These are phyloP conservation scores for Pseudohyphozyma bogoriensis DNA, from an alignment of 768 basidiomycete species.

Conservation along the genomic window DNA sequence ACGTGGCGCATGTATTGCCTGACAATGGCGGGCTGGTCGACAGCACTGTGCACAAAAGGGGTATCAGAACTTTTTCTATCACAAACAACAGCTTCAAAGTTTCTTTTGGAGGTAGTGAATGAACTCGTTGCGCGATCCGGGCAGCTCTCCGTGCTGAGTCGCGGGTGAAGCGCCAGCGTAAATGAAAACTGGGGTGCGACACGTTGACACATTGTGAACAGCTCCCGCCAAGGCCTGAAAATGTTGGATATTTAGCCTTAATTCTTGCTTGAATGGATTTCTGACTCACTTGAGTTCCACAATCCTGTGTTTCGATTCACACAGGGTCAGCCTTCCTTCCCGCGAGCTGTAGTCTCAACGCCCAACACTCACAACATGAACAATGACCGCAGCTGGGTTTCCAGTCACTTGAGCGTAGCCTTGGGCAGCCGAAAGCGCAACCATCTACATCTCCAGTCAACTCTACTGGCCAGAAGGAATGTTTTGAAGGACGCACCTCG, in stretches of 20 bases:
- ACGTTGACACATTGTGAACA: constrained; percentile 59
- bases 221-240: constrained; percentile 56
- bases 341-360: constrained; percentile 44
- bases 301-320: neutral
- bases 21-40: constrained; percentile 61
- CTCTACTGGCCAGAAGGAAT: neutral
- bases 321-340: neutral
- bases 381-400: constrained; percentile 59
- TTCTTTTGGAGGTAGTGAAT: constrained; percentile 58
- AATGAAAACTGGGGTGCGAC: constrained; percentile 54
- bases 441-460: constrained; percentile 42
- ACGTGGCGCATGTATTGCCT: constrained; percentile 63
- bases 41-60: constrained; percentile 45
- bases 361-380: constrained; percentile 61
- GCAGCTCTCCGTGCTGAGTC: constrained; percentile 49
- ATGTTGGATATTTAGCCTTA: neutral
- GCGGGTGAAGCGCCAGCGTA: constrained; percentile 63
- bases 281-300: constrained; percentile 21
- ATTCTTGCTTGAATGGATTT: no score
- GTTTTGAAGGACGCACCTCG: constrained; percentile 38
- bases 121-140: constrained; percentile 60
- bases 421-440: constrained; percentile 60
- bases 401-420: constrained; percentile 59
- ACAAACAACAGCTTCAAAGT: neutral
- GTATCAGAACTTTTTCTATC: neutral